Conservation (phyloP, 2,329 filamentous ascomycete genomes). For the Ophiocordyceps australis region DNA sequence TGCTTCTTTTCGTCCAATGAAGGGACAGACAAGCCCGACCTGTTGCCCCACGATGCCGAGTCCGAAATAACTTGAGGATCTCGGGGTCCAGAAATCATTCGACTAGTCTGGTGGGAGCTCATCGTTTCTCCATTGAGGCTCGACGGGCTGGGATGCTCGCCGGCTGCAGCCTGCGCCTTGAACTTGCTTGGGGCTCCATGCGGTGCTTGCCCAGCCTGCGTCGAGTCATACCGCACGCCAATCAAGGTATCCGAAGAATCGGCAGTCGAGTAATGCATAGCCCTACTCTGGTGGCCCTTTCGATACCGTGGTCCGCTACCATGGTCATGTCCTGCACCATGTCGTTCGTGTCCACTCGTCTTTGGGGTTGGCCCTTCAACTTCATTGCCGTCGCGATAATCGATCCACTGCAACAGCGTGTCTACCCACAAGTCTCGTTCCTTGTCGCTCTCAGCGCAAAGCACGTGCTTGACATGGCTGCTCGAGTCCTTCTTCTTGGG, state of each 20-base stretch:
- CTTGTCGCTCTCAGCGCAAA: constrained; percentile 86
- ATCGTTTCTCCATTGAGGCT: constrained; percentile 14
- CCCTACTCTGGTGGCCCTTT: constrained; percentile 13
- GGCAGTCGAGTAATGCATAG: constrained; percentile 15
- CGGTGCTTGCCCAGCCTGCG: constrained; percentile 31
- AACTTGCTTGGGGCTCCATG: constrained; percentile 20
- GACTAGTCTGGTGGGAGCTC: constrained; percentile 20
- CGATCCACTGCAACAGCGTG: constrained; percentile 74
- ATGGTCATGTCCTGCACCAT: constrained; percentile 14
- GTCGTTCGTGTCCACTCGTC: constrained; percentile 18
- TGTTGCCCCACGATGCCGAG: constrained; percentile 72
- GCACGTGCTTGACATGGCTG: constrained; percentile 75
- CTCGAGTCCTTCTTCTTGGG: constrained; percentile 91
- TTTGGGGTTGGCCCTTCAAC: constrained; percentile 11
- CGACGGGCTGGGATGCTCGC: constrained; percentile 14
- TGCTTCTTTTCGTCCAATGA: constrained; percentile 56
- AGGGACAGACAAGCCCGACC: constrained; percentile 30
- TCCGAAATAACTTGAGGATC: constrained; percentile 76
- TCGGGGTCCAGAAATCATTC: constrained; percentile 64
- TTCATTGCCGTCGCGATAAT: constrained; percentile 46
- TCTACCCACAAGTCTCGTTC: constrained; percentile 94
- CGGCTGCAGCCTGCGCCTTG: constrained; percentile 17
- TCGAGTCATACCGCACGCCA: constrained; percentile 39
- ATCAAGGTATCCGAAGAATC: constrained; percentile 31
- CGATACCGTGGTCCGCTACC: constrained; percentile 8